phyloP scores from a whole-genome alignment of 1,284 basidiomycete genomes.

The Uromyces viciae-fabae region DNA sequence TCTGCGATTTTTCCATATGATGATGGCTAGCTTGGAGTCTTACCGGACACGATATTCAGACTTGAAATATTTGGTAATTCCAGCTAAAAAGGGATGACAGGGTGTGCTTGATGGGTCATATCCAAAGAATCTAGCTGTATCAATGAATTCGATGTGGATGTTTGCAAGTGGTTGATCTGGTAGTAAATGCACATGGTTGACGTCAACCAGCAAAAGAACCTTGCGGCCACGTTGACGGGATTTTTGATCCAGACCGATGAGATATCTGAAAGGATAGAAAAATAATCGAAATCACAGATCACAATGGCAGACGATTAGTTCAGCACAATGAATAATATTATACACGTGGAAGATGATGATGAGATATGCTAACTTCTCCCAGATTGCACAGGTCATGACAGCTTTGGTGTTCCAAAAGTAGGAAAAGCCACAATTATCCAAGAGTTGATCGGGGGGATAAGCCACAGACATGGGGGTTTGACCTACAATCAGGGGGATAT shows the following conservation, averaged over 20 bases:
- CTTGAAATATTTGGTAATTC: slow-evolving; percentile 39
- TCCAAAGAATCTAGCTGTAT: slow-evolving; percentile 23
- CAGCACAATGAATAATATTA: no score
- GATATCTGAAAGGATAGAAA: slow-evolving; percentile 11
- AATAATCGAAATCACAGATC: neutral
- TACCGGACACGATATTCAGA: slow-evolving; percentile 42
- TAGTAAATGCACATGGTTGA: slow-evolving; percentile 21
- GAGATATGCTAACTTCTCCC: slow-evolving; percentile 28
- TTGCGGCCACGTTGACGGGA: slow-evolving; percentile 34
- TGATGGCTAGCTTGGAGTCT: neutral
- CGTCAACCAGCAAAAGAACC: slow-evolving; percentile 25
- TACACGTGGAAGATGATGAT: neutral
- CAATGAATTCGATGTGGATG: slow-evolving; percentile 33
- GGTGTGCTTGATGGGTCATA: slow-evolving; percentile 20
- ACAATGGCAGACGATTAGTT: no score
- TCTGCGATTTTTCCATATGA: neutral
- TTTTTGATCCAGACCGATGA: slow-evolving; percentile 25
- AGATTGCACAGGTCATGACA: slow-evolving; percentile 35
- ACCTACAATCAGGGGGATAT: slow-evolving; percentile 29
- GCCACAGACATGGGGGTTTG: slow-evolving; percentile 18
- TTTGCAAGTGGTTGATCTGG: slow-evolving; percentile 28
- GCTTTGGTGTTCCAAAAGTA: slow-evolving; percentile 36
- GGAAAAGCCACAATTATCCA: slow-evolving; percentile 3
- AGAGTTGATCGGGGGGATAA: slow-evolving; percentile 27
- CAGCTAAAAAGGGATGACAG: slow-evolving; percentile 28